These are phyloP conservation scores for Magnolia sinica DNA, from an alignment of 164 flowering plant genomes.

Conservation along the genomic window DNA sequence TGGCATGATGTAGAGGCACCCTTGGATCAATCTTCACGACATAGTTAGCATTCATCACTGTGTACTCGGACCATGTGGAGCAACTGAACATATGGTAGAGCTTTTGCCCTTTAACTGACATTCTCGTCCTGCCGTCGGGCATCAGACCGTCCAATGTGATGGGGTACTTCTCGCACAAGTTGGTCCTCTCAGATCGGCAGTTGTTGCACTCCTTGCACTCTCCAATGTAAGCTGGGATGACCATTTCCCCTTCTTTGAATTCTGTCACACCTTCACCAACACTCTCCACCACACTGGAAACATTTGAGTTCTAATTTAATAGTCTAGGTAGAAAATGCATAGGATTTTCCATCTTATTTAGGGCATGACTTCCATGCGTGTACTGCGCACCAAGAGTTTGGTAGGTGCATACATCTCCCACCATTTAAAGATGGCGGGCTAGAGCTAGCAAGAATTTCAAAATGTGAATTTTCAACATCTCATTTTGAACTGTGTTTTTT, in stretches of 20 bases:
- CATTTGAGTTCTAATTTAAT: too few relatives aligned
- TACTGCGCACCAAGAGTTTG: too few relatives aligned
- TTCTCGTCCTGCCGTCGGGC: slow-evolving; percentile 37
- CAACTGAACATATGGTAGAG: slow-evolving; percentile 33
- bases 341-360: too few relatives aligned
- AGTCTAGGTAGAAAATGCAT: too few relatives aligned
- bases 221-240: slow-evolving; percentile 38
- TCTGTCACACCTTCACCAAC: slow-evolving; percentile 38
- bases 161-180: slow-evolving; percentile 25
- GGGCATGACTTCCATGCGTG: too few relatives aligned
- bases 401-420: too few relatives aligned
- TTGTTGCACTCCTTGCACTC: slow-evolving; percentile 33
- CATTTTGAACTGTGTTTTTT: too few relatives aligned
- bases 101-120: slow-evolving; percentile 30
- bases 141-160: slow-evolving; percentile 27
- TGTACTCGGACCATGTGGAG: slow-evolving; percentile 51
- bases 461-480: too few relatives aligned
- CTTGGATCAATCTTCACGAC: slow-evolving; percentile 21
- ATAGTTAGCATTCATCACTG: slow-evolving; percentile 26
- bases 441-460: too few relatives aligned
- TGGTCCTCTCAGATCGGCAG: slow-evolving; percentile 30
- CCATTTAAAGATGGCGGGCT: too few relatives aligned
- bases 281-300: slow-evolving; percentile 42
- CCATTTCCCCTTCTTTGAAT: slow-evolving; percentile 41
- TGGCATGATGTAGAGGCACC: slow-evolving; percentile 22